Percentiles rank a stretch among this genome's conserved stretches.
These are phyloP conservation scores for Trifolium repens DNA, from an alignment of 306 rosid species.

Conservation along the genomic window DNA sequence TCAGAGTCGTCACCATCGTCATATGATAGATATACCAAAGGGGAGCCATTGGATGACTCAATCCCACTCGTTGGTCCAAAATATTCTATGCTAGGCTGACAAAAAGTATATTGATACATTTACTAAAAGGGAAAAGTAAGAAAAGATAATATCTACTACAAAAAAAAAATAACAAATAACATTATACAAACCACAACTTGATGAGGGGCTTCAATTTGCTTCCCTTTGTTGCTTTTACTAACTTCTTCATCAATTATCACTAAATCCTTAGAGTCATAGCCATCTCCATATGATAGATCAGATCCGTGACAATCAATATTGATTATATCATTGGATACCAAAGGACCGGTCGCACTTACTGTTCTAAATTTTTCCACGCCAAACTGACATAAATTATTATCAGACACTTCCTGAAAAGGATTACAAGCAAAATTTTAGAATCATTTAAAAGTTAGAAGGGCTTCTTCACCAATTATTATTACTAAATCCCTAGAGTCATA, in stretches of 20 bases:
- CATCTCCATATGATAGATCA: background rate
- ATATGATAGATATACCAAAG: background rate
- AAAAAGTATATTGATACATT: background rate
- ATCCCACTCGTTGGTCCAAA: background rate
- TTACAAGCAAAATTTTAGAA: background rate
- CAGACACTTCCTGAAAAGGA: background rate
- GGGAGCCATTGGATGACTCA: background rate
- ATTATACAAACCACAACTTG: background rate
- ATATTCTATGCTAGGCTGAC: background rate
- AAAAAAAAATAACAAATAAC: background rate
- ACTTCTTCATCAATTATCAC: background rate
- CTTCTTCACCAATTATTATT: background rate
- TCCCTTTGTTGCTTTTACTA: background rate
- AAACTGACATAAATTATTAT: background rate
- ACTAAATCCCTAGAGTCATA: background rate
- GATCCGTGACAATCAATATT: background rate
- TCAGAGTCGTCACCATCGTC: slow-evolving; percentile 46
- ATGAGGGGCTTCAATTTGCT: background rate
- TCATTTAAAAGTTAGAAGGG: background rate
- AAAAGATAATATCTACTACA: too few species aligned
- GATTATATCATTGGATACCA: too few species aligned
- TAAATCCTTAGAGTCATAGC: background rate
- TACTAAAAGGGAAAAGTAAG: background rate
- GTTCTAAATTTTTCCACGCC: background rate
- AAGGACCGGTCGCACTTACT: too few species aligned